Evolutionary conservation across 2,329 filamentous ascomycete genomes (phyloP).

Genomic region (Sclerotinia nivalis): DNA sequence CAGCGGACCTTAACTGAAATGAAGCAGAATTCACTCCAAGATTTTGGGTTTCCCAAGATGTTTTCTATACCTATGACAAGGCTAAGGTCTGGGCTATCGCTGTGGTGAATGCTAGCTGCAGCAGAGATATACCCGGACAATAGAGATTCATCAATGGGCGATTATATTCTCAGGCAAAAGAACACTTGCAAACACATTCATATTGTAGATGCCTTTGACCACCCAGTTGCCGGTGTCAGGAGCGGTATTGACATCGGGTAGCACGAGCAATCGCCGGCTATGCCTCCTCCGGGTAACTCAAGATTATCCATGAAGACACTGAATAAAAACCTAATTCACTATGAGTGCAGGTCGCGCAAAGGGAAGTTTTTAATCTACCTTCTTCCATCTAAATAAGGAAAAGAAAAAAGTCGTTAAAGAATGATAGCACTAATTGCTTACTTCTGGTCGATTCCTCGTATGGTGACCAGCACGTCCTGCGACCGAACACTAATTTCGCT

Average conservation of each 20-base stretch:
- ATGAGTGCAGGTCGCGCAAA: no score
- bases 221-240: no score
- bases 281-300: not conserved
- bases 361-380: not conserved
- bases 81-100: not conserved
- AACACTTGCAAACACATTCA: no score
- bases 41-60: not conserved
- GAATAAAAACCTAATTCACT: not conserved
- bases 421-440: not conserved
- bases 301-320: not conserved
- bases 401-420: not conserved
- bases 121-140: not conserved
- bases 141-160: not conserved
- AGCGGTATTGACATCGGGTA: no score
- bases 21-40: not conserved
- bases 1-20: no score
- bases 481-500: not conserved
- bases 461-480: not conserved
- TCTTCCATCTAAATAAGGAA: no score
- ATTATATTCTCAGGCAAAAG: no score
- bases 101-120: constrained; percentile 30
- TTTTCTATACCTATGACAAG: not conserved
- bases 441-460: not conserved
- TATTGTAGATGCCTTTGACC: no score
- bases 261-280: constrained; percentile 25